phyloP scores from a whole-genome alignment of 495 filamentous ascomycete species.

The Penicillium soppii region DNA sequence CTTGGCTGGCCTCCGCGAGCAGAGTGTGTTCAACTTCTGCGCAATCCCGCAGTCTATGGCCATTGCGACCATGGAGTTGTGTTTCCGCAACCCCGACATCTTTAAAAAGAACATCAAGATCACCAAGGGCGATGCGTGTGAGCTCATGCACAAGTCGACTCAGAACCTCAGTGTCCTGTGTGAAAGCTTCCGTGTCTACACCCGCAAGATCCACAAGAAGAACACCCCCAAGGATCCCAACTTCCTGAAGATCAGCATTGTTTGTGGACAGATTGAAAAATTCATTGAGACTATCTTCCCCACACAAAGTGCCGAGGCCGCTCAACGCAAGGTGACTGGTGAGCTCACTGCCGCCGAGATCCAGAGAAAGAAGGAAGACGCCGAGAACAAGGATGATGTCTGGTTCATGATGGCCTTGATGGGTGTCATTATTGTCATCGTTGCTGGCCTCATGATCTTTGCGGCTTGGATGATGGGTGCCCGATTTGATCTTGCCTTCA shows the following conservation, averaged over 20 bases:
- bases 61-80: conserved; percentile 85
- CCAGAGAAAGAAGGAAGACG: conserved; percentile 49
- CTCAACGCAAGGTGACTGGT: conserved; percentile 35
- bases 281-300: conserved; percentile 97
- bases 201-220: conserved; percentile 84
- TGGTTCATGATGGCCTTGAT: conserved; percentile 64
- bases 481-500: conserved; percentile 61
- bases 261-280: conserved; percentile 94
- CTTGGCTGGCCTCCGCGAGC: conserved; percentile 91
- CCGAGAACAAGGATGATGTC: conserved; percentile 55
- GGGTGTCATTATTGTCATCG: conserved; percentile 54
- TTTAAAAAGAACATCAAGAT: conserved; percentile 93
- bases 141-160: conserved; percentile 86
- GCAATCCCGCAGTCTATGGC: conserved; percentile 99
- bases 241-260: conserved; percentile 87
- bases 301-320: conserved; percentile 55
- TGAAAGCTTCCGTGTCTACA: conserved; percentile 73
- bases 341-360: conserved; percentile 43
- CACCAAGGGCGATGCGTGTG: conserved; percentile 89
- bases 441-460: conserved; percentile 65
- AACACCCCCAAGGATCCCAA: conserved; percentile 93
- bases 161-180: conserved; percentile 82
- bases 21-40: conserved; percentile 99
- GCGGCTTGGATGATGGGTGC: conserved; percentile 68
- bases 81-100: conserved; percentile 88